Percentiles rank a stretch among this genome's conserved stretches.
phyloP scores from a whole-genome alignment of 1,284 basidiomycete species.

The Anthracocystis walkeri region DNA sequence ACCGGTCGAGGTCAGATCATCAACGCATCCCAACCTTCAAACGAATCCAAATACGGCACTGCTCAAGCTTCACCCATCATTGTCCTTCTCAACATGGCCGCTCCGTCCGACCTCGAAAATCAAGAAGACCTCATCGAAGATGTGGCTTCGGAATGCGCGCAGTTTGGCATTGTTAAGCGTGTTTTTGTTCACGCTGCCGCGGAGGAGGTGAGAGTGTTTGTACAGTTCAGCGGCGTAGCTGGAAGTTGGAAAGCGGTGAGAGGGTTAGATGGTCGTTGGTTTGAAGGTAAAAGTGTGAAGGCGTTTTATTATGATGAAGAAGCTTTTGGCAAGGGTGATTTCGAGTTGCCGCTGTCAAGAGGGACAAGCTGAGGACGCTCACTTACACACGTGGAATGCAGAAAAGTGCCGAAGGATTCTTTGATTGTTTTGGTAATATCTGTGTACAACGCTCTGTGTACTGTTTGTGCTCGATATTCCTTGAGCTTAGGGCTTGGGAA shows the following conservation, averaged over 20 bases:
- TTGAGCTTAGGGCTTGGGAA: slow-evolving; percentile 63
- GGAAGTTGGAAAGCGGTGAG: slow-evolving; percentile 57
- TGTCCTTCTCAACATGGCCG: slow-evolving; percentile 34
- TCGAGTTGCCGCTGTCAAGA: not conserved
- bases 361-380: too few species aligned
- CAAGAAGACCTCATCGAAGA: slow-evolving; percentile 19
- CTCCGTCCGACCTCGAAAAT: not conserved
- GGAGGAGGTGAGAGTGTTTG: slow-evolving; percentile 50
- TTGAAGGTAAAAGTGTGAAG: slow-evolving; percentile 28
- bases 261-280: slow-evolving; percentile 48
- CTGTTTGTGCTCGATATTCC: not conserved
- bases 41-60: slow-evolving; percentile 18
- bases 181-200: slow-evolving; percentile 31
- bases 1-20: slow-evolving; percentile 7
- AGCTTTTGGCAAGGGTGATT: not conserved
- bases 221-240: slow-evolving; percentile 57
- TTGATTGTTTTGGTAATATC: not conserved
- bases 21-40: not conserved
- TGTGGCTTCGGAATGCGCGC: slow-evolving; percentile 44
- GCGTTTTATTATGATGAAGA: slow-evolving; percentile 22
- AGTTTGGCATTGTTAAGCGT: slow-evolving; percentile 54
- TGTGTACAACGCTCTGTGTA: not conserved
- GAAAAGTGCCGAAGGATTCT: not conserved
- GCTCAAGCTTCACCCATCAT: slow-evolving; percentile 16
- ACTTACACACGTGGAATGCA: not conserved